Conservation (phyloP, 768 basidiomycete genomes). For the Russula foetens region DNA sequence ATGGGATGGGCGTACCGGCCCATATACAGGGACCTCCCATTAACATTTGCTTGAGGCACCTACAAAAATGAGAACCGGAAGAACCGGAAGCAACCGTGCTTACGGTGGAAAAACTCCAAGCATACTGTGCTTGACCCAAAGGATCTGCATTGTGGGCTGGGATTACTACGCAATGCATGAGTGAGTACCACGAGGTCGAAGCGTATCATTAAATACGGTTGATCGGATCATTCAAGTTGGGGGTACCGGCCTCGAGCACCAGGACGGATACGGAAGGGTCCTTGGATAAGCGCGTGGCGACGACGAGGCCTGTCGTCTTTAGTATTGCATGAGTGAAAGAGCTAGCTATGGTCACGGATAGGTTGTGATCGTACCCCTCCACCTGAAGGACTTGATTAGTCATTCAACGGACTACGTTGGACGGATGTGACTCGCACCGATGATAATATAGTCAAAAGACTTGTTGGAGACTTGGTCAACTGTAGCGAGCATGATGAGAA, state of each 20-base stretch:
- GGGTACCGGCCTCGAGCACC: constrained; percentile 14
- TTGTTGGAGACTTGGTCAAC: constrained; percentile 12
- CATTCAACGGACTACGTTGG: not conserved
- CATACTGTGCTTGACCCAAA: constrained; percentile 3
- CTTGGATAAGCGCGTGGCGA: constrained; percentile 17
- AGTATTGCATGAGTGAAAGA: not conserved
- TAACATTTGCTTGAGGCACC: constrained; percentile 8
- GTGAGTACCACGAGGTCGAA: too few species aligned
- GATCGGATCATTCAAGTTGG: constrained; percentile 13
- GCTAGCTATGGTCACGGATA: not conserved
- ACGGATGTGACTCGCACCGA: constrained; percentile 1
- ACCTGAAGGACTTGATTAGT: not conserved
- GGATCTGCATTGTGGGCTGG: not conserved
- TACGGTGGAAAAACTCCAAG: constrained; percentile 13
- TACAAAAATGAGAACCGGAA: not conserved
- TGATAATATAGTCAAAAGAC: constrained; percentile 20
- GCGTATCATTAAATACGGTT: not conserved
- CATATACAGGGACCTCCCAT: not conserved
- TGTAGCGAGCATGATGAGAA: constrained; percentile 10
- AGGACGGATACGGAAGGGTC: constrained; percentile 16
- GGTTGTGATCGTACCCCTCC: constrained; percentile 4
- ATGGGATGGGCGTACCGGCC: not conserved
- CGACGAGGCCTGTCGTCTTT: constrained; percentile 17
- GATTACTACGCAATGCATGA: not conserved
- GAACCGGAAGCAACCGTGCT: not conserved